Evolutionary conservation across 495 filamentous ascomycete species (phyloP), one percentile per base, ranked within the genome.

Genomic region (Neurospora cerealis): DNA sequence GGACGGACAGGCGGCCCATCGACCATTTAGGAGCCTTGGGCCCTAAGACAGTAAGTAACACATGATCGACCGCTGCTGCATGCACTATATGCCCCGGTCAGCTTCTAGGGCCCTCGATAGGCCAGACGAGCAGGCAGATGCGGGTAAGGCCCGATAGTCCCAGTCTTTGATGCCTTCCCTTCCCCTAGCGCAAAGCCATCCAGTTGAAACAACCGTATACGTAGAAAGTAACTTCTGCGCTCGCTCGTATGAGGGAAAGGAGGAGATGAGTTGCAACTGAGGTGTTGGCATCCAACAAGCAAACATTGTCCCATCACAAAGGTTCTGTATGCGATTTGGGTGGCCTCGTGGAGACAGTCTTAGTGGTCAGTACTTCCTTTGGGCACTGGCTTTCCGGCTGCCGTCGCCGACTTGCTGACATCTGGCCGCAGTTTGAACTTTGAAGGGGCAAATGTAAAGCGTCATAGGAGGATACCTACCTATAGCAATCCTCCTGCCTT

Each of bases 11-110:
- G 24, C 24, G 54, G 24, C 24, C 13, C 24, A 32, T 62, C 54
- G 70, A 69, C 70, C 48, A 60, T 40, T 74, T 38, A 66, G 39
- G 40, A 39, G 39, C 69, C 40, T 28, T 36, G 60, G 44, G 36
- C 32, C 32, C 72, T 40, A 70, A 70, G 70, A 70, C 54, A 54
- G 74, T 73, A 73, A 54, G 72, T 73, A 73, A 78, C 77, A 79
- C 76, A 78, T 79, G 77, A 79, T 79, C 77, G 76, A 74, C 77
- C 42, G 74, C 71, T 71, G 74, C 77, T 79, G 77, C 77, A 79
- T 75, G 77, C 71, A 66, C 54, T 66, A 66, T 66, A 66, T 32
- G 54, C 54, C 54, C 54, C 28, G 54, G 54, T 66, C 54, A 66
- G 54, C 54, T 36, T 66, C 54, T 34, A 66, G 28, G 54, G 54